phyloP scores from a whole-genome alignment of 768 basidiomycete species.

The Suillus clintonianus region DNA sequence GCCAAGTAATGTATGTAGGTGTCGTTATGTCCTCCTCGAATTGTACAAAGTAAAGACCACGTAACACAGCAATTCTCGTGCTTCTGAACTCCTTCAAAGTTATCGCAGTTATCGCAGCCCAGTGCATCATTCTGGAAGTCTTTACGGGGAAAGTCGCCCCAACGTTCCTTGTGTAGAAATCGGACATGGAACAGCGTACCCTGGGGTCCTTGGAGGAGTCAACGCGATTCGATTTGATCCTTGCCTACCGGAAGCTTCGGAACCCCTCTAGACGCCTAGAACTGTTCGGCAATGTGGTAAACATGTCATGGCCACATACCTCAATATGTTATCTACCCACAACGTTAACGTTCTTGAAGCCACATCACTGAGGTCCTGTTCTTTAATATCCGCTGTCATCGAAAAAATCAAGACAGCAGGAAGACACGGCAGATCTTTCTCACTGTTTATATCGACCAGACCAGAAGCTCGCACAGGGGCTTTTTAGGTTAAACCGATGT shows the following conservation, averaged over 20 bases:
- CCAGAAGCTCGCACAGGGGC: background rate
- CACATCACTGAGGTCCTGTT: background rate
- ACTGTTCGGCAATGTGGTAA: background rate
- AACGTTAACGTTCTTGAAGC: background rate
- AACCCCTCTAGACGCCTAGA: background rate
- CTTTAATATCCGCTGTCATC: background rate
- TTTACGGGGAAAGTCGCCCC: background rate
- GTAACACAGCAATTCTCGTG: background rate
- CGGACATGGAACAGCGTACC: background rate
- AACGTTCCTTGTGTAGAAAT: background rate
- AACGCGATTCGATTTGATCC: background rate
- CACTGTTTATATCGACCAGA: background rate
- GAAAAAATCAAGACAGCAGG: too few species aligned
- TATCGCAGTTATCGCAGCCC: background rate
- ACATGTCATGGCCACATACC: background rate
- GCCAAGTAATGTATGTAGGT: too few species aligned
- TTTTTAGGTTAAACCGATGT: background rate
- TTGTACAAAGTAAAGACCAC: background rate
- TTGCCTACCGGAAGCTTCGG: background rate
- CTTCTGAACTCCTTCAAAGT: background rate
- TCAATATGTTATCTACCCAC: background rate
- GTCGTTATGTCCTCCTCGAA: background rate
- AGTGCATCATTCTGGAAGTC: background rate
- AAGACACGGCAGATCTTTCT: background rate
- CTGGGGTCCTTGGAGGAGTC: background rate